phyloP scores from a whole-genome alignment of 2,329 filamentous ascomycete species.

The Epichloe aotearoae region DNA sequence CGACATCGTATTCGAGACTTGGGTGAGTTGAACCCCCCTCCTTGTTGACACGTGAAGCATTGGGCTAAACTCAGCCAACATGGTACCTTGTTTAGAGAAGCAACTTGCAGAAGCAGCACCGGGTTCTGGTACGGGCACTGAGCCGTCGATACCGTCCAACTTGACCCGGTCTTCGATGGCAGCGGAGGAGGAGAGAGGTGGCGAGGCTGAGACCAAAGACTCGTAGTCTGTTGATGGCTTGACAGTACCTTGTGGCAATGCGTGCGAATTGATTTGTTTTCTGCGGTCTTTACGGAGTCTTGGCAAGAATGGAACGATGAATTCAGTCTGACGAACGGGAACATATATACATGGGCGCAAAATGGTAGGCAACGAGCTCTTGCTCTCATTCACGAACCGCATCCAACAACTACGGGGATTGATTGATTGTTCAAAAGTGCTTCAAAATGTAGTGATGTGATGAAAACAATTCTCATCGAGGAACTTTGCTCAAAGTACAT shows the following conservation, averaged over 20 bases:
- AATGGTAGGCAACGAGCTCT: not conserved
- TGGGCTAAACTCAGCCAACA: not conserved
- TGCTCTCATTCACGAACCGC: not conserved
- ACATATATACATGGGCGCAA: not conserved
- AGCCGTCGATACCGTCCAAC: slow-evolving; percentile 36
- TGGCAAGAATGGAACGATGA: not conserved
- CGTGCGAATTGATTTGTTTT: not conserved
- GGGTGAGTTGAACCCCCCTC: slow-evolving; percentile 34
- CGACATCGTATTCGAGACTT: slow-evolving; percentile 60
- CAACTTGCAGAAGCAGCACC: slow-evolving; percentile 32
- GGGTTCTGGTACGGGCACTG: slow-evolving; percentile 21
- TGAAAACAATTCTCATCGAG: too few species aligned
- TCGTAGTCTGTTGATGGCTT: slow-evolving; percentile 4
- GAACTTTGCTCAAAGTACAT: too few species aligned
- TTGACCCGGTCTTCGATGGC: slow-evolving; percentile 33
- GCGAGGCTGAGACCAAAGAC: slow-evolving; percentile 8
- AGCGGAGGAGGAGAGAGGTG: slow-evolving; percentile 21
- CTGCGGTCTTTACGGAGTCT: not conserved
- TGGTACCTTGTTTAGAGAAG: slow-evolving; percentile 27
- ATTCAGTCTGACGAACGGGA: not conserved
- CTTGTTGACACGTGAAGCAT: not conserved
- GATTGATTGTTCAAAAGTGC: too few species aligned
- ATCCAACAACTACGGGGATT: too few species aligned
- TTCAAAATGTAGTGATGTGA: too few species aligned
- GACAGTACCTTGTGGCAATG: not conserved